These are phyloP conservation scores for Cicer yamashitae DNA, from an alignment of 306 rosid genomes.

Conservation along the genomic window DNA sequence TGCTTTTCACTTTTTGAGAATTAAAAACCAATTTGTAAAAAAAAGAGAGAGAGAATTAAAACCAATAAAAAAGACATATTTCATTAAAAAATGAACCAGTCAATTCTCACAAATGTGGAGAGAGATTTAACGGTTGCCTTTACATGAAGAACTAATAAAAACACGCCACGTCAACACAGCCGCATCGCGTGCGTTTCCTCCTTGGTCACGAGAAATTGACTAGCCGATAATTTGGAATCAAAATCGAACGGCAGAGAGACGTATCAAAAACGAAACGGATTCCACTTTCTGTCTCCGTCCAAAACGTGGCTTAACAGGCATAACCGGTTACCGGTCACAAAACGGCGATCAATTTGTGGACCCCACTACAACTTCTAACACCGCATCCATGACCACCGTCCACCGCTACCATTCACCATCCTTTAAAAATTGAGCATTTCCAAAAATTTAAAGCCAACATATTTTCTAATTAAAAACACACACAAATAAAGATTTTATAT, in stretches of 20 bases:
- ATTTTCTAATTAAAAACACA: too few relatives aligned
- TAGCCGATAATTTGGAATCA: constrained; percentile 45
- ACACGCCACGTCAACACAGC: constrained; percentile 13
- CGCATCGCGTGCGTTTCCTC: constrained; percentile 38
- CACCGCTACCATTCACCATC: constrained; percentile 8
- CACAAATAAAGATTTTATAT: too few relatives aligned
- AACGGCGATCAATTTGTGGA: constrained; percentile 54
- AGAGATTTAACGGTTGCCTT: constrained; percentile 39
- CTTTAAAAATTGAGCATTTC: constrained; percentile 4
- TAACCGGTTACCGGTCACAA: constrained; percentile 45
- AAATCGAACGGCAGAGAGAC: constrained; percentile 49
- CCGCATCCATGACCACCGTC: constrained; percentile 38
- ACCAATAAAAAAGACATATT: not conserved
- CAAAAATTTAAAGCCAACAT: not conserved
- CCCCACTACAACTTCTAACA: constrained; percentile 45
- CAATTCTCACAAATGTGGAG: constrained; percentile 33
- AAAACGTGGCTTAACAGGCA: constrained; percentile 60
- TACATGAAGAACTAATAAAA: constrained; percentile 38
- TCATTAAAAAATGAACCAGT: constrained; percentile 46
- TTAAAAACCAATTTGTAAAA: not conserved
- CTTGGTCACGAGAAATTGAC: constrained; percentile 47
- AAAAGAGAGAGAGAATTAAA: not conserved
- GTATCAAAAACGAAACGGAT: constrained; percentile 52
- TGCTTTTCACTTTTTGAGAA: not conserved
- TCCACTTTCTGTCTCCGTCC: constrained; percentile 27